Base-by-base conservation (phyloP, 163 green algal species). In the Trebouxiophyceae sp. region DNA sequence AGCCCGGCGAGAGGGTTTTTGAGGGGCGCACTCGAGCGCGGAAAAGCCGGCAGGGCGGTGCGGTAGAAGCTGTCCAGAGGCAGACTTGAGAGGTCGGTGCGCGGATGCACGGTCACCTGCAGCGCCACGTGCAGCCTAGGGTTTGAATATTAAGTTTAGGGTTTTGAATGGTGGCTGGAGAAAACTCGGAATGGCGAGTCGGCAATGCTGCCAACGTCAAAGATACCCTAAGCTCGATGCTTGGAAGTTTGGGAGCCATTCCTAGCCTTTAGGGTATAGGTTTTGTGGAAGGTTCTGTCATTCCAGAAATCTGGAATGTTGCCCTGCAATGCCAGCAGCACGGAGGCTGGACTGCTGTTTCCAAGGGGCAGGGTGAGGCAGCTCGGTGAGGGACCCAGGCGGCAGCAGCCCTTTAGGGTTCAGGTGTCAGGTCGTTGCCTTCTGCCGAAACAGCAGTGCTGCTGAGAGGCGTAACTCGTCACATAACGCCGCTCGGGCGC, bases 1-100 rank as follows among this genome's bases (percentile, higher is more conserved):
- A n/a, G n/a, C n/a, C n/a, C n/a, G n/a, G n/a, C n/a, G n/a, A n/a
- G n/a, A n/a, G n/a, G n/a, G n/a, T n/a, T n/a, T n/a, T n/a, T n/a
- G n/a, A n/a, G n/a, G n/a, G n/a, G n/a, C 39, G 19, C 12, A 50
- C 39, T 16, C 19, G 39, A 50, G 12, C 3, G 26, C 33, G 31
- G 29, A 27, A 81, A 28, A 7, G 69, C 28, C 6, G 84, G 84
- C 61, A 82, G 44, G 0, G 78, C 83, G 57, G 80, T 93, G 26
- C 84, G 75, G 75, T 96, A 97, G 72, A 89, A 98, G 31, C 70
- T 87, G 69, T 95, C 95, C 22, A 98, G 75, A 1, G 92, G 92
- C 61, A 96, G 63, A 32, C 95, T 84, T 0, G 74, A 75, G 26
- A 95, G 45, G 2, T 93, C 84, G 6, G 68, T 33, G 54, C 76